Percentiles rank a stretch among this genome's conserved stretches.
phyloP scores from a whole-genome alignment of 495 filamentous ascomycete species.

The Aspergillus sclerotiicarbonarius region DNA sequence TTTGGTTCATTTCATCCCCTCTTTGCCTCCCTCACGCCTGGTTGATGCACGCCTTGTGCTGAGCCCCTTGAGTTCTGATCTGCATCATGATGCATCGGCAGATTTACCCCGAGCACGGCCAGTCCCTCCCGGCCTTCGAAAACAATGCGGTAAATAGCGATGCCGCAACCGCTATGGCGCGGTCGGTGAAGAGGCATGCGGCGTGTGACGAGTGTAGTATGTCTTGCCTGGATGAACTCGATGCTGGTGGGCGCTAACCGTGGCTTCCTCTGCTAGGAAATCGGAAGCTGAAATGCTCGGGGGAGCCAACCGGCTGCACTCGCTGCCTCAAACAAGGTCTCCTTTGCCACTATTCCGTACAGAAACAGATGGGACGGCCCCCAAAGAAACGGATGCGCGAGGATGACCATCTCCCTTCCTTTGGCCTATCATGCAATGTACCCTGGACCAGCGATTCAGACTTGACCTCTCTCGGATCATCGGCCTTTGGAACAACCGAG shows the following conservation, averaged over 20 bases:
- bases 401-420: slow-evolving; percentile 27
- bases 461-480: slow-evolving; percentile 18
- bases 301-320: slow-evolving; percentile 39
- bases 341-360: slow-evolving; percentile 43
- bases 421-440: slow-evolving; percentile 15
- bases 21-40: too few relatives aligned
- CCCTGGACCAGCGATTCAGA: slow-evolving; percentile 26
- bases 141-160: slow-evolving; percentile 9
- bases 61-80: not conserved
- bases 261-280: slow-evolving; percentile 29
- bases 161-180: slow-evolving; percentile 1
- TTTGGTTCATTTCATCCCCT: too few relatives aligned
- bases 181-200: slow-evolving; percentile 36
- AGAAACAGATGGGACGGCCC: slow-evolving; percentile 50
- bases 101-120: slow-evolving; percentile 8
- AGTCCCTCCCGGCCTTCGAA: slow-evolving; percentile 4
- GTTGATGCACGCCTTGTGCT: too few relatives aligned
- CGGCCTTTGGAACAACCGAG: slow-evolving; percentile 9
- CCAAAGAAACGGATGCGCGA: slow-evolving; percentile 42
- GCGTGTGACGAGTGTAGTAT: slow-evolving; percentile 46
- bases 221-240: slow-evolving; percentile 13
- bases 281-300: slow-evolving; percentile 51
- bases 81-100: slow-evolving; percentile 1
- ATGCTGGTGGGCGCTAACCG: slow-evolving; percentile 17
- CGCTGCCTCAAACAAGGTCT: slow-evolving; percentile 44